phyloP scores from a whole-genome alignment of 768 basidiomycete genomes.

The Paxillus rubicundulus region DNA sequence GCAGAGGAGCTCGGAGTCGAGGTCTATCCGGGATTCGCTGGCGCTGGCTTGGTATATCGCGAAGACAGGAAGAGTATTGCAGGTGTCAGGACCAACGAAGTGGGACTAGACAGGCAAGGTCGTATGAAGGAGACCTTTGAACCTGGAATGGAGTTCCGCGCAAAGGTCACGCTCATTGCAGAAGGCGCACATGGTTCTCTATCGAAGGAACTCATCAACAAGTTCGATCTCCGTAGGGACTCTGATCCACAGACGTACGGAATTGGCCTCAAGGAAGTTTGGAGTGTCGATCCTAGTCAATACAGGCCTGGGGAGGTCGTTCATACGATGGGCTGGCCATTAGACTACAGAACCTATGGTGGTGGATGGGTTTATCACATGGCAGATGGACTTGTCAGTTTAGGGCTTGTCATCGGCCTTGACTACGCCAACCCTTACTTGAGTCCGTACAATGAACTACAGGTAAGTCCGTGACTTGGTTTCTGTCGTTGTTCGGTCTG shows the following conservation, averaged over 20 bases:
- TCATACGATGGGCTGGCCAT: conserved; percentile 93
- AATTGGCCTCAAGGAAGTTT: conserved; percentile 95
- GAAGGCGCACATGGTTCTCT: conserved; percentile 95
- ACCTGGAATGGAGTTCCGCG: conserved; percentile 93
- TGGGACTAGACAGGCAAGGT: conserved; percentile 78
- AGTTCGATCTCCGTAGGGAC: conserved; percentile 67
- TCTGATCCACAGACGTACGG: conserved; percentile 91
- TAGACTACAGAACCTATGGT: conserved; percentile 73
- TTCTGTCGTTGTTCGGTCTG: neutral
- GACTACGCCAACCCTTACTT: conserved; percentile 95
- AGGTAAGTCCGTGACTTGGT: conserved; percentile 48
- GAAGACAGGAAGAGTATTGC: conserved; percentile 40
- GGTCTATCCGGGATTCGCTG: conserved; percentile 95
- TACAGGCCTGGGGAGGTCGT: conserved; percentile 75
- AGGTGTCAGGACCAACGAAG: conserved; percentile 91
- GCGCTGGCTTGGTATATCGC: conserved; percentile 75
- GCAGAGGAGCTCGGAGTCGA: conserved; percentile 90
- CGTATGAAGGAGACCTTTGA: conserved; percentile 86
- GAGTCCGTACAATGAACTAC: conserved; percentile 89
- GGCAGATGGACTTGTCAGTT: conserved; percentile 83
- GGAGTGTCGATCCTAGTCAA: conserved; percentile 70
- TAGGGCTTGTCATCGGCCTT: conserved; percentile 90
- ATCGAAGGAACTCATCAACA: conserved; percentile 71
- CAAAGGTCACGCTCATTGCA: conserved; percentile 87
- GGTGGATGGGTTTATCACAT: conserved; percentile 97